phyloP scores from a whole-genome alignment of 495 filamentous ascomycete genomes.

The Neurospora cerealis region DNA sequence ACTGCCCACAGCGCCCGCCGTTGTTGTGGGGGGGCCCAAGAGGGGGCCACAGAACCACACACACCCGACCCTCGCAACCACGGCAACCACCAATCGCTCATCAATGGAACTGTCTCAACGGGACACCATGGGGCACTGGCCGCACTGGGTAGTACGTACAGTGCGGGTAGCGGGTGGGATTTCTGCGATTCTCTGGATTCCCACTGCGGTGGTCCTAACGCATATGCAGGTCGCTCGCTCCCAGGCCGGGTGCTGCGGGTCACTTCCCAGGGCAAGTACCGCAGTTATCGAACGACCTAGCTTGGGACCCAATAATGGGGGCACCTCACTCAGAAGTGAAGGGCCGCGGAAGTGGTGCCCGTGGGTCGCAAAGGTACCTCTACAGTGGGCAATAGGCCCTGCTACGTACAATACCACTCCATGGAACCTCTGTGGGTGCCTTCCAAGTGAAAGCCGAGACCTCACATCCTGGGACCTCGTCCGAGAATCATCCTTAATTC shows the following conservation, averaged over 20 bases:
- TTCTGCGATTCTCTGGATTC: neutral
- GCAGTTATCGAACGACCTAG: neutral
- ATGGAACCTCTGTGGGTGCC: neutral
- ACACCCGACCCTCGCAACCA: neutral
- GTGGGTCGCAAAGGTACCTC: neutral
- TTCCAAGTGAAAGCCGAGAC: neutral
- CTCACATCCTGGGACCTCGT: neutral
- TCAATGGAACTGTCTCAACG: neutral
- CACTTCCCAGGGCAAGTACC: neutral
- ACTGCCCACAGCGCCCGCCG: neutral
- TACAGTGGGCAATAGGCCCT: neutral
- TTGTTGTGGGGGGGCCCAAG: neutral
- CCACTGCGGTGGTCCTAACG: neutral
- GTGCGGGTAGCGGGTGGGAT: neutral
- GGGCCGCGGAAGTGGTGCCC: neutral
- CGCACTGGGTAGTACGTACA: neutral
- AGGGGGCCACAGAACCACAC: neutral
- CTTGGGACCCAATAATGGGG: neutral
- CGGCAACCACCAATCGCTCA: neutral
- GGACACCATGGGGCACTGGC: neutral
- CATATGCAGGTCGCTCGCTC: neutral
- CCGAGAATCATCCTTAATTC: slow-evolving; percentile 5
- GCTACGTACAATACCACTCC: neutral
- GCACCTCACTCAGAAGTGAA: neutral
- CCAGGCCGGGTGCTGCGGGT: neutral